phyloP scores from a whole-genome alignment of 495 filamentous ascomycete species.

The Bacidia rubella region DNA sequence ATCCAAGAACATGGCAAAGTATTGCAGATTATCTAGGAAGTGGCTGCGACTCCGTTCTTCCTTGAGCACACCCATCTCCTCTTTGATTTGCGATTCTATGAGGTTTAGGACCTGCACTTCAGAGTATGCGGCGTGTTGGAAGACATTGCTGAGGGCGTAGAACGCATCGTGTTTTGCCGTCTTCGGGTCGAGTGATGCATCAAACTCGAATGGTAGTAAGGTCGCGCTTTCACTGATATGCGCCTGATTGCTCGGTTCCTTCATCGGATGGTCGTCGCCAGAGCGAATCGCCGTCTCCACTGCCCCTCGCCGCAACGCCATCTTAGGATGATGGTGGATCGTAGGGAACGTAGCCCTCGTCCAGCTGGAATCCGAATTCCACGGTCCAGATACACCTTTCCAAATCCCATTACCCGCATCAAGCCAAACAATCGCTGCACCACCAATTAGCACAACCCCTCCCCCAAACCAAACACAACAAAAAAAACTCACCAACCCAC shows the following conservation, averaged over 20 bases:
- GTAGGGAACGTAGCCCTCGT: not conserved
- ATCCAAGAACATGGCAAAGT: conserved; percentile 7
- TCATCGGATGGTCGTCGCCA: conserved; percentile 1
- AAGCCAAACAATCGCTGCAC: not conserved
- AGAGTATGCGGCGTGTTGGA: conserved; percentile 16
- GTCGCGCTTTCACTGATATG: conserved; percentile 11
- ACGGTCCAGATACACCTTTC: not conserved
- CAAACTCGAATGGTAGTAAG: conserved; percentile 14
- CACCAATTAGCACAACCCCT: not conserved
- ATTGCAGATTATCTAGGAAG: conserved; percentile 9
- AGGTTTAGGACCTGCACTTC: conserved; percentile 22
- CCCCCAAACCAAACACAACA: not conserved
- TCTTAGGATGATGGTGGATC: too few relatives aligned
- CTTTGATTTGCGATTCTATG: conserved; percentile 11
- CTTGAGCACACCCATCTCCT: conserved; percentile 8
- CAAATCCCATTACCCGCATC: not conserved
- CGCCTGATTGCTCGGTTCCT: not conserved
- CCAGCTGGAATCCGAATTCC: not conserved
- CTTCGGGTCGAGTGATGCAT: conserved; percentile 8
- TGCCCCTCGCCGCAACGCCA: conserved; percentile 1
- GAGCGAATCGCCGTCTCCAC: not conserved
- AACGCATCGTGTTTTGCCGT: conserved; percentile 16
- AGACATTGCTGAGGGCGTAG: conserved; percentile 20
- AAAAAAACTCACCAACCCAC: not conserved
- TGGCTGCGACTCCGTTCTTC: conserved; percentile 4